Evolutionary conservation across 169 alveolate genomes (phyloP).

Genomic region (Cryptosporidium sp.): DNA sequence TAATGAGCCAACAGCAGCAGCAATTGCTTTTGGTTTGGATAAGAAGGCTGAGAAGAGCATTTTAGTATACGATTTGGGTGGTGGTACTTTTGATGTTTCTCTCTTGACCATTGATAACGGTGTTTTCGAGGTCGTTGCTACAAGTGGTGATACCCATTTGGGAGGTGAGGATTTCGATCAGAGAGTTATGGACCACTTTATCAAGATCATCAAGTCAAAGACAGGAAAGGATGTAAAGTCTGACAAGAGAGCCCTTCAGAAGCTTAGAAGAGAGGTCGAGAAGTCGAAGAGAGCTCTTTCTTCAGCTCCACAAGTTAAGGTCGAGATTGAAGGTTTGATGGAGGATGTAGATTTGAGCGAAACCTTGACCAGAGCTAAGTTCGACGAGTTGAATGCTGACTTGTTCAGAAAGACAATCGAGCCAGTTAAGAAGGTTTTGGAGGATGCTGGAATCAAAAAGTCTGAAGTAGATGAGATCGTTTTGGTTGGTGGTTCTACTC

Average conservation of each 20-base stretch:
- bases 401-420: conserved; percentile 89
- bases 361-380: conserved; percentile 92
- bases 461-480: conserved; percentile 96
- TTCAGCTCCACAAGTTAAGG: conserved; percentile 89
- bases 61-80: conserved; percentile 99
- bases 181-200: conserved; percentile 96
- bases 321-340: conserved; percentile 88
- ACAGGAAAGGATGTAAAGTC: conserved; percentile 90
- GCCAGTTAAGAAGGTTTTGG: conserved; percentile 91
- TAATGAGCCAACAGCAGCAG: conserved; percentile 99
- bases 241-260: conserved; percentile 96
- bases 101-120: conserved; percentile 97
- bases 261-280: conserved; percentile 97
- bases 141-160: conserved; percentile 98
- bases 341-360: conserved; percentile 91
- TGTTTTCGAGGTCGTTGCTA: conserved; percentile 97
- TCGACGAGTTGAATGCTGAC: conserved; percentile 92
- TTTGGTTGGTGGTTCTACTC: conserved; percentile 95
- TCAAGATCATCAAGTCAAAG: conserved; percentile 93
- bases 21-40: conserved; percentile 99
- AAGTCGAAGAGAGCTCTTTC: conserved; percentile 96
- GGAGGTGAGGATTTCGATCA: conserved; percentile 99
- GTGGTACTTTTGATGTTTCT: conserved; percentile 99
- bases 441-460: conserved; percentile 89
- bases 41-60: conserved; percentile 93